Conservation (phyloP, 140 eudicot genomes). For the Stevia rebaudiana region DNA sequence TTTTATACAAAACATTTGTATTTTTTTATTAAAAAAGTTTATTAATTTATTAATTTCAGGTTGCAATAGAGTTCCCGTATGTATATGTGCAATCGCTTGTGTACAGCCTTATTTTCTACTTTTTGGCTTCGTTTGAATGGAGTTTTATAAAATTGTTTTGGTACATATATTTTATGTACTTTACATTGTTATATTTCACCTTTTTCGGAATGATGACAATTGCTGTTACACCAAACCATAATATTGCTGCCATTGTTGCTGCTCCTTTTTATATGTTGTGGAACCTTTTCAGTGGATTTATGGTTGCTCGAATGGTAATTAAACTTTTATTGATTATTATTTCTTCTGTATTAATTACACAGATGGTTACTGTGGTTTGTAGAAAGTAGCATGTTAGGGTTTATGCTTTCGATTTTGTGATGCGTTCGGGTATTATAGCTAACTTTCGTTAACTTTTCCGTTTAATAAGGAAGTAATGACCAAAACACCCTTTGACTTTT, state of each 20-base stretch:
- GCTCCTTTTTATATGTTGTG: slow-evolving; percentile 95
- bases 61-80: slow-evolving; percentile 75
- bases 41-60: slow-evolving; percentile 41
- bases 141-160: slow-evolving; percentile 53
- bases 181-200: slow-evolving; percentile 77
- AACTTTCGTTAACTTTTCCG: too few species aligned
- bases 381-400: too few species aligned
- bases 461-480: too few species aligned
- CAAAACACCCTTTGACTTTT: too few species aligned
- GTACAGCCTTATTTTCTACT: slow-evolving; percentile 69
- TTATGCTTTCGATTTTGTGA: too few species aligned
- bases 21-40: too few species aligned
- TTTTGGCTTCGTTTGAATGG: slow-evolving; percentile 74
- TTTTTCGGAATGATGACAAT: slow-evolving; percentile 92
- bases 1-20: not conserved
- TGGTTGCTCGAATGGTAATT: slow-evolving; percentile 65
- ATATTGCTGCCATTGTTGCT: slow-evolving; percentile 69
- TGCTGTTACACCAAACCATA: slow-evolving; percentile 79
- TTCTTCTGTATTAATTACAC: not conserved
- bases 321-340: not conserved
- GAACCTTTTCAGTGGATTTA: slow-evolving; percentile 94
- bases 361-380: too few species aligned
- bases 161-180: slow-evolving; percentile 77
- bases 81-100: slow-evolving; percentile 67
- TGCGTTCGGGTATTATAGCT: too few species aligned